A percentile compares a stretch with the other conserved stretches of the same genome.
Evolutionary conservation across 352 stramenopile species (phyloP).

Genomic region (Phytophthora constricta): DNA sequence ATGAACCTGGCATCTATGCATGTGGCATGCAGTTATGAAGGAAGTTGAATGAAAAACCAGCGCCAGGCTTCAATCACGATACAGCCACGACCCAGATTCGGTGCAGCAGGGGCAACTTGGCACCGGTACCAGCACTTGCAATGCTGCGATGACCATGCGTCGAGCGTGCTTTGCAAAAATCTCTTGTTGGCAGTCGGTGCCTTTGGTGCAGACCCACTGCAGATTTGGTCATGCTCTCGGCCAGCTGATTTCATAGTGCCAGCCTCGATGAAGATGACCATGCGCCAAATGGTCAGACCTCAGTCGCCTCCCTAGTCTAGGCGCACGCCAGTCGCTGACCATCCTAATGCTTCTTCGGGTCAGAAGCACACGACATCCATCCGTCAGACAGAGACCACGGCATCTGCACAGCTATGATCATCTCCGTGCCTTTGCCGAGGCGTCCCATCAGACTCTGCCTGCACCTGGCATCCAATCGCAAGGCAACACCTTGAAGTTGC

Average conservation of each 20-base stretch:
- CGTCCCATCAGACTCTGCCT: slow-evolving; percentile 1
- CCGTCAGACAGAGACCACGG: background rate
- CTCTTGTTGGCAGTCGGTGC: background rate
- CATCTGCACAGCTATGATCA: too few relatives aligned
- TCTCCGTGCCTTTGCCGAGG: background rate
- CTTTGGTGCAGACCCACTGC: background rate
- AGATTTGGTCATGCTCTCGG: too few relatives aligned
- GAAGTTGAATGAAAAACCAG: slow-evolving; percentile 11
- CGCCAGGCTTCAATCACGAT: background rate
- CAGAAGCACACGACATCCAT: background rate
- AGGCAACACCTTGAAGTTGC: background rate
- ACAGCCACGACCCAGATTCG: background rate
- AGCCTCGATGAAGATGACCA: background rate
- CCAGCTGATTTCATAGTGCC: too few relatives aligned
- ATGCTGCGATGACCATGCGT: background rate
- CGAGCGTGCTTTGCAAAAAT: background rate
- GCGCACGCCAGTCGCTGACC: too few relatives aligned
- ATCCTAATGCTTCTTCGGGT: background rate
- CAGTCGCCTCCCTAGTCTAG: too few relatives aligned
- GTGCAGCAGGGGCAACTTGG: background rate
- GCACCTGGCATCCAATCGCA: background rate
- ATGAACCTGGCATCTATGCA: background rate
- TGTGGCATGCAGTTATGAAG: background rate
- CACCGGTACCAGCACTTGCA: background rate
- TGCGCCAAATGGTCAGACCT: background rate